Percentiles rank a stretch among this genome's conserved stretches.
phyloP scores from a whole-genome alignment of 345 rosid species.

The Erysimum cheiranthoides region DNA sequence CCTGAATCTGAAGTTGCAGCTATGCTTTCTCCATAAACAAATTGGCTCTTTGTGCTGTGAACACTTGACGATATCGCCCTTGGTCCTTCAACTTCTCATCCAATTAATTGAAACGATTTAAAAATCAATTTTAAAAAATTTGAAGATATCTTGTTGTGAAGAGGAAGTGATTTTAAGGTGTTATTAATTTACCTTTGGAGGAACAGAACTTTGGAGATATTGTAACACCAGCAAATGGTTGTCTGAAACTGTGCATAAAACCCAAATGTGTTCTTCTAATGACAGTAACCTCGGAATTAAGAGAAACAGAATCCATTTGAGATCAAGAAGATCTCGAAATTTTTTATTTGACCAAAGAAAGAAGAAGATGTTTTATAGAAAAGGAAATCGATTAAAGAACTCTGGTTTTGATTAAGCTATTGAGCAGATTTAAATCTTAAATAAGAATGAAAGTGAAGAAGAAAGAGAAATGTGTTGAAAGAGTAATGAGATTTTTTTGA shows the following conservation, averaged over 20 bases:
- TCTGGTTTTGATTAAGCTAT: not conserved
- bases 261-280: constrained; percentile 46
- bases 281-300: constrained; percentile 41
- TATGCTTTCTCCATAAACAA: constrained; percentile 51
- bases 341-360: not conserved
- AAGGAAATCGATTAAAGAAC: not conserved
- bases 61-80: constrained; percentile 52
- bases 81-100: constrained; percentile 31
- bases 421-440: constrained; percentile 6
- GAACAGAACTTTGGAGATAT: constrained; percentile 47
- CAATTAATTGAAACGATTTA: not conserved
- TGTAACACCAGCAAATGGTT: constrained; percentile 40
- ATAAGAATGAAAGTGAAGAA: constrained; percentile 26
- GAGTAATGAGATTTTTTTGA: constrained; percentile 21
- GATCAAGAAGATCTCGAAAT: constrained; percentile 20
- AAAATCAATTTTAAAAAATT: not conserved
- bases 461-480: constrained; percentile 18
- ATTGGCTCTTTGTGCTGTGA: constrained; percentile 45
- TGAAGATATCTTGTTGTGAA: constrained; percentile 1
- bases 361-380: not conserved
- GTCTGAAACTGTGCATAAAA: constrained; percentile 42
- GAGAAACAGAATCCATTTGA: constrained; percentile 56
- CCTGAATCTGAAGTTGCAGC: constrained; percentile 45
- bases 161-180: not conserved
- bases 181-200: constrained; percentile 57